Evolutionary conservation across 257 asterid genomes (phyloP).

Genomic region (Penstemon eatonii): DNA sequence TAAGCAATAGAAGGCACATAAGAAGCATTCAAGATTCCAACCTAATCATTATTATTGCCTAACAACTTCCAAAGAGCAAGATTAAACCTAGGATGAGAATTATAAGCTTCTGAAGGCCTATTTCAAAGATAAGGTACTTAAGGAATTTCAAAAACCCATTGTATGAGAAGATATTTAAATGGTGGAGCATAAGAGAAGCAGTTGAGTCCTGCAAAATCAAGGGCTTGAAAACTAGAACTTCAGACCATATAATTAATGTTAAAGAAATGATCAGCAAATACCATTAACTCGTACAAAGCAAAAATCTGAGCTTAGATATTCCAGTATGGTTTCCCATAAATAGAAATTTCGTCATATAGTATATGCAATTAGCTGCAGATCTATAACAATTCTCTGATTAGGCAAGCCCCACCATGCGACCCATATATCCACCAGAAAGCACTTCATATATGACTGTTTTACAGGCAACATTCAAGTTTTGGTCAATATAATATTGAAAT

Average conservation of each 20-base stretch:
- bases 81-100: slow-evolving; percentile 6
- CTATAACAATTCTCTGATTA: neutral
- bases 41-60: slow-evolving; percentile 6
- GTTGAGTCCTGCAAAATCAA: neutral
- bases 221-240: neutral
- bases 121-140: neutral
- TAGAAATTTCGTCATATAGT: neutral
- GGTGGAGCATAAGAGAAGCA: neutral
- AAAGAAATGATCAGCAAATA: neutral
- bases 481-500: no score
- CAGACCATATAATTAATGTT: no score
- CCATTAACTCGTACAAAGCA: neutral
- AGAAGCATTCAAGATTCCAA: slow-evolving; percentile 20
- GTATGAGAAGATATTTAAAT: neutral
- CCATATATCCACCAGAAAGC: neutral
- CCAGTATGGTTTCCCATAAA: neutral
- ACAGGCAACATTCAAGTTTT: no score
- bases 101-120: neutral
- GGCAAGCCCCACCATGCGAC: neutral
- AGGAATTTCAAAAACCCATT: neutral
- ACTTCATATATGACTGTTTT: neutral
- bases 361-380: neutral
- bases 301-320: neutral
- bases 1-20: slow-evolving; percentile 14
- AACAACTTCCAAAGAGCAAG: slow-evolving; percentile 1